Evolutionary conservation across 1,284 basidiomycete genomes (phyloP).

Genomic region (Malassezia globosa): DNA sequence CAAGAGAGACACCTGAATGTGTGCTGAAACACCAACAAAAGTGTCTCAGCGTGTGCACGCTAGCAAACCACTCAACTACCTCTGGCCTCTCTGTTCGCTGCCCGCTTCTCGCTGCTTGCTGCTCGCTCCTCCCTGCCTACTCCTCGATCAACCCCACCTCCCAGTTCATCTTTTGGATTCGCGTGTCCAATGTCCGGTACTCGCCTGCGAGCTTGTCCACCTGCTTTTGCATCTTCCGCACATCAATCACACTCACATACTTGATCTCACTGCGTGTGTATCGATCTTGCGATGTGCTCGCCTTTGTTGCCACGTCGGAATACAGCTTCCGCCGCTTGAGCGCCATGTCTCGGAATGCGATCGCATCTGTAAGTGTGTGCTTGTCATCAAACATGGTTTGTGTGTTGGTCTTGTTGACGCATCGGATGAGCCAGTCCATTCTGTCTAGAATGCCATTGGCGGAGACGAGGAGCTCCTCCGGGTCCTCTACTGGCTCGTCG

Average conservation of each 20-base stretch:
- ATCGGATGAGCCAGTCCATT: not conserved
- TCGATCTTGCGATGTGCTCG: not conserved
- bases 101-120: not conserved
- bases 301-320: not conserved
- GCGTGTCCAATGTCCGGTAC: not conserved
- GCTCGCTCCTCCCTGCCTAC: not conserved
- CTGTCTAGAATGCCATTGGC: not conserved
- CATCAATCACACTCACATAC: not conserved
- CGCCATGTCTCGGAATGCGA: not conserved
- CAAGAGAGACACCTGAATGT: not conserved
- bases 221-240: not conserved
- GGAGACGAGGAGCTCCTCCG: not conserved
- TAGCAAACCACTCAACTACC: not conserved
- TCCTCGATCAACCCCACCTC: not conserved
- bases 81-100: not conserved
- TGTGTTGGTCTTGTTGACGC: conserved; percentile 1
- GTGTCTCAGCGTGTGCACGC: not conserved
- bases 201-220: not conserved
- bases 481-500: not conserved
- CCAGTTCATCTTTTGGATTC: conserved; percentile 2
- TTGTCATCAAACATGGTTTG: not conserved
- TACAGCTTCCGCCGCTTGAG: conserved; percentile 2
- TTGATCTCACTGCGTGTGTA: not conserved
- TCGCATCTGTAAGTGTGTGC: not conserved
- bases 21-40: not conserved